phyloP scores from a whole-genome alignment of 2,329 filamentous ascomycete species.

The Aspergillus sojae region DNA sequence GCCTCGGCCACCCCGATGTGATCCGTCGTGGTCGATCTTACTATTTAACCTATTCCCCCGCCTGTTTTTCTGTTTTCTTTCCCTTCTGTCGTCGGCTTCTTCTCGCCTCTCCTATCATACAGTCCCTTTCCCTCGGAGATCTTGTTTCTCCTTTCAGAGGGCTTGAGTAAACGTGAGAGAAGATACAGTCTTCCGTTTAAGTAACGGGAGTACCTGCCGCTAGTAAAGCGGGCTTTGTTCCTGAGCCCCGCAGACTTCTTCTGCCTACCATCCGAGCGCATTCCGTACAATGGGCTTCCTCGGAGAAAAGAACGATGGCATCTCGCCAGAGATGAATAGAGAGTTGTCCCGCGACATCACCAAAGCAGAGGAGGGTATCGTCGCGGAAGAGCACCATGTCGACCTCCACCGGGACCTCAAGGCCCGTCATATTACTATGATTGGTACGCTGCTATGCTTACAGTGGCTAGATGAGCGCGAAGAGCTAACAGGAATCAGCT shows the following conservation, averaged over 20 bases:
- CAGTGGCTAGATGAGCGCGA: neutral
- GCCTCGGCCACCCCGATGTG: neutral
- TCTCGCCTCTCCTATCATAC: neutral
- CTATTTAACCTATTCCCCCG: conserved; percentile 8
- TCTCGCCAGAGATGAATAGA: conserved; percentile 22
- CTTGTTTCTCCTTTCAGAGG: neutral
- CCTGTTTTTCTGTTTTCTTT: neutral
- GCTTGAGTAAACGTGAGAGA: neutral
- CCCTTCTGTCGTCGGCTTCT: neutral
- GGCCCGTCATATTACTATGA: conserved; percentile 47
- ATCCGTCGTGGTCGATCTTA: neutral
- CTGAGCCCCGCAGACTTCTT: neutral
- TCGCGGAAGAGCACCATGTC: conserved; percentile 30
- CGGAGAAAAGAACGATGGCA: conserved; percentile 26
- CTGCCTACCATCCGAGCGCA: neutral
- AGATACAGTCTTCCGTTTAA: neutral
- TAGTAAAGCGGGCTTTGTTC: neutral
- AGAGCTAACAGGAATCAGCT: conserved; percentile 27
- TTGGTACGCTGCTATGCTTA: conserved; percentile 29
- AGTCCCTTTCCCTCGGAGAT: neutral
- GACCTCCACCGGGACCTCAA: conserved; percentile 47
- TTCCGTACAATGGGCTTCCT: conserved; percentile 5
- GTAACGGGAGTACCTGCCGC: neutral
- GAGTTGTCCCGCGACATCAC: conserved; percentile 21
- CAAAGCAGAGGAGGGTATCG: conserved; percentile 26